Percentiles rank a stretch among this genome's conserved stretches.
These are phyloP conservation scores for Fragilaria radians DNA, from an alignment of 108 stramenopile species.

Conservation along the genomic window DNA sequence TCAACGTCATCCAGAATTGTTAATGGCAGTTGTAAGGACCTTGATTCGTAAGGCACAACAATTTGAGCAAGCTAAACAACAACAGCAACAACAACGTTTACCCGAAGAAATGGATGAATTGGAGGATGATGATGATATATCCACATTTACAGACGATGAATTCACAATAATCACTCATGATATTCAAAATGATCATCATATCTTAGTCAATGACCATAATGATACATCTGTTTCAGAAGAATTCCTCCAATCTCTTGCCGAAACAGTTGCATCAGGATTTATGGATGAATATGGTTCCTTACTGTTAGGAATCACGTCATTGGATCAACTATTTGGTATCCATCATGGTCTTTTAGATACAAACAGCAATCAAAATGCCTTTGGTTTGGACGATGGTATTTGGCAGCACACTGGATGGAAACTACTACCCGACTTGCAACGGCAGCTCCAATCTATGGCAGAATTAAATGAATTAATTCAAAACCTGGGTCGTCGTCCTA, in stretches of 20 bases:
- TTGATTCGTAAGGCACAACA: slow-evolving; percentile 34
- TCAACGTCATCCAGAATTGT: slow-evolving; percentile 49
- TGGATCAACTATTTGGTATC: slow-evolving; percentile 59
- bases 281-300: slow-evolving; percentile 39
- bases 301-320: slow-evolving; percentile 36
- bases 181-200: too few species aligned
- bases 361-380: slow-evolving; percentile 14
- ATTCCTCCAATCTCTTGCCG: slow-evolving; percentile 26
- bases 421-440: slow-evolving; percentile 42
- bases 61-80: slow-evolving; percentile 17
- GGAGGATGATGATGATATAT: slow-evolving; percentile 13
- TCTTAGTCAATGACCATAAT: slow-evolving; percentile 7
- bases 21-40: slow-evolving; percentile 36
- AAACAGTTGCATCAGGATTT: slow-evolving; percentile 31
- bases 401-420: slow-evolving; percentile 66
- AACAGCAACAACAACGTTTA: slow-evolving; percentile 6
- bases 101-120: slow-evolving; percentile 20
- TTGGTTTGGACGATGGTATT: slow-evolving; percentile 61
- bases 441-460: slow-evolving; percentile 35
- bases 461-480: slow-evolving; percentile 44
- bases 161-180: not conserved
- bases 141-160: slow-evolving; percentile 3
- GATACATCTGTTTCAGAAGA: slow-evolving; percentile 7
- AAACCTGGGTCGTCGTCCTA: slow-evolving; percentile 47
- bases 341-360: slow-evolving; percentile 49